phyloP scores from a whole-genome alignment of 2,329 filamentous ascomycete species.

The Colletotrichum spinosum region DNA sequence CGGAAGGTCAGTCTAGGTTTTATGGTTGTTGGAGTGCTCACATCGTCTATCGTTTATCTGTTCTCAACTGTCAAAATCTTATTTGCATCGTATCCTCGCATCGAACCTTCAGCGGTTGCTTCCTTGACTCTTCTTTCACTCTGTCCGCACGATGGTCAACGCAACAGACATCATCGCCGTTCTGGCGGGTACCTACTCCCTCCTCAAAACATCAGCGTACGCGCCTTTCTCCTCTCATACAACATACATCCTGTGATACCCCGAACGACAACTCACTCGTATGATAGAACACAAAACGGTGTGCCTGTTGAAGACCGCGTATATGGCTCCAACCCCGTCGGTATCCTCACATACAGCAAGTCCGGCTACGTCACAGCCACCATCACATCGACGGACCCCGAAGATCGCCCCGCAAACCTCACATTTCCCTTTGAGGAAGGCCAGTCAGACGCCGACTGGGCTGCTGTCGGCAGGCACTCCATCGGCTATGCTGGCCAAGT shows the following conservation, averaged over 20 bases:
- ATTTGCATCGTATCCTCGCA: not conserved
- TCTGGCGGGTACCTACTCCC: conserved; percentile 36
- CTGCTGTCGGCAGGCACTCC: conserved; percentile 42
- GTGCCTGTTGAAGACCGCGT: conserved; percentile 33
- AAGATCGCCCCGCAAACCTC: conserved; percentile 41
- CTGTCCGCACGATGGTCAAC: conserved; percentile 32
- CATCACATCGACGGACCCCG: conserved; percentile 42
- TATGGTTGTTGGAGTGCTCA: not conserved
- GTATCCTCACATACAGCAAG: conserved; percentile 43
- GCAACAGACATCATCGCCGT: conserved; percentile 33
- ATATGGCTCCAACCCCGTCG: conserved; percentile 40
- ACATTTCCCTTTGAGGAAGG: conserved; percentile 39
- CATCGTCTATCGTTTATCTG: not conserved
- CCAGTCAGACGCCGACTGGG: conserved; percentile 44
- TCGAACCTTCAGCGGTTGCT: not conserved
- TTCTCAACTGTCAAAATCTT: not conserved
- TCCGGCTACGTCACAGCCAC: conserved; percentile 44
- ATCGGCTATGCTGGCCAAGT: conserved; percentile 43
- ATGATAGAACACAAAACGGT: conserved; percentile 33
- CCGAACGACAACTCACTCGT: not conserved
- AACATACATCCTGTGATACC: not conserved
- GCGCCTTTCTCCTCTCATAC: not conserved
- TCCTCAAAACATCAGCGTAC: conserved; percentile 37
- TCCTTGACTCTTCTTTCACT: not conserved
- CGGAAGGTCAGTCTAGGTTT: conserved; percentile 1